Conservation (phyloP, 768 basidiomycete species). For the Epithele typhae region DNA sequence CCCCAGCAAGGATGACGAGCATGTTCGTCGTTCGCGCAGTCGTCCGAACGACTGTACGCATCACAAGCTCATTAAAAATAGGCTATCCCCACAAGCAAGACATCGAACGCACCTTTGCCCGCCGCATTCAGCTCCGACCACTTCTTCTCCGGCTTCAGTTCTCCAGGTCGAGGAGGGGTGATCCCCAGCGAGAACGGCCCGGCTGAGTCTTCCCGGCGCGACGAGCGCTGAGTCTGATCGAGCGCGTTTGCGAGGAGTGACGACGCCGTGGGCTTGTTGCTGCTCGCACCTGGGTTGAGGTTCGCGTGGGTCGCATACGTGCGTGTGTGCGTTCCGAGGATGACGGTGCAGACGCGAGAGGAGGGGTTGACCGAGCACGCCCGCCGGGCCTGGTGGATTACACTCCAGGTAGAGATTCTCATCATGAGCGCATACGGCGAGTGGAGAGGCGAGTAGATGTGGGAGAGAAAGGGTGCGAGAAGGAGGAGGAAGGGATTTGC, state of each 20-base stretch:
- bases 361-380: background rate
- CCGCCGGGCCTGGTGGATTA: background rate
- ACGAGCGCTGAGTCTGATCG: conserved; percentile 47
- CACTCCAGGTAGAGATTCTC: conserved; percentile 9
- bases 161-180: conserved; percentile 48
- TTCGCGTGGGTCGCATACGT: conserved; percentile 42
- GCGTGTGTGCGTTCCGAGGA: background rate
- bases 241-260: conserved; percentile 61
- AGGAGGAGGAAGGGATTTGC: too few species aligned
- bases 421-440: background rate
- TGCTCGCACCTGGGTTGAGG: conserved; percentile 2
- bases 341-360: background rate
- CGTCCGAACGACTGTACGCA: conserved; percentile 46
- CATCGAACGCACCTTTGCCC: conserved; percentile 60
- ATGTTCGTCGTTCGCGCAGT: conserved; percentile 50
- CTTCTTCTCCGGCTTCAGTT: conserved; percentile 55
- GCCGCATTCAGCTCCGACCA: conserved; percentile 76
- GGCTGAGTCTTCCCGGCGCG: conserved; percentile 49
- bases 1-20: conserved; percentile 65
- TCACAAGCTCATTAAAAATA: background rate
- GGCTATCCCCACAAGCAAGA: background rate
- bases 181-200: conserved; percentile 80
- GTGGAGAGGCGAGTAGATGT: background rate
- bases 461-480: too few species aligned
- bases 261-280: conserved; percentile 20